Conservation (phyloP, 2,329 filamentous ascomycete genomes). For the Ophiostoma sp. region DNA sequence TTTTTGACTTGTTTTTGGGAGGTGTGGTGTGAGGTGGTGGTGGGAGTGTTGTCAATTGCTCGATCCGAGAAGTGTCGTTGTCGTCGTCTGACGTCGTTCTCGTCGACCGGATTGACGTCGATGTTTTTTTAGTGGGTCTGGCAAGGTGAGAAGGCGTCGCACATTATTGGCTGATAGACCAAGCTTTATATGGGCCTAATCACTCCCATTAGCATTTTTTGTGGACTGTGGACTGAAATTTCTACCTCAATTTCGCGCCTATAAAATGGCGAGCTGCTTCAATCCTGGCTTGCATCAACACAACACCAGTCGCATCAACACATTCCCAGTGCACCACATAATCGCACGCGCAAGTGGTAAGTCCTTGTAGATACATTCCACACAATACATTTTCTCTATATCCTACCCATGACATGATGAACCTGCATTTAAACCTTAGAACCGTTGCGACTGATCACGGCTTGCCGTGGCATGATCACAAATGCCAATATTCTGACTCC, state of each 20-base stretch:
- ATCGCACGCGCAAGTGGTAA: slow-evolving; percentile 10
- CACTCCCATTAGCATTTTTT: not conserved
- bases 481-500: slow-evolving; percentile 41
- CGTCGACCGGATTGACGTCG: slow-evolving; percentile 5
- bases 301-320: not conserved
- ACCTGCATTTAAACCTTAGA: slow-evolving; percentile 45
- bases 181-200: not conserved
- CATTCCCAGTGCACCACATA: not conserved
- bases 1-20: not conserved
- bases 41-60: no score
- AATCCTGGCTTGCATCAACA: not conserved
- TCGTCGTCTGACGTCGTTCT: not conserved
- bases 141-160: not conserved
- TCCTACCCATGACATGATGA: slow-evolving; percentile 41
- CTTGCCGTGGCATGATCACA: slow-evolving; percentile 48
- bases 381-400: not conserved
- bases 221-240: not conserved
- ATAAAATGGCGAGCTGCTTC: not conserved
- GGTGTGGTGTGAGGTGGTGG: not conserved
- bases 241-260: not conserved
- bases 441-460: slow-evolving; percentile 55
- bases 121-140: slow-evolving; percentile 11
- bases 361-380: not conserved
- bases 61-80: not conserved
- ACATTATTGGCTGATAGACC: not conserved